phyloP scores from a whole-genome alignment of 192 early-diverging fungal genomes.

The Coemansia aciculifera region DNA sequence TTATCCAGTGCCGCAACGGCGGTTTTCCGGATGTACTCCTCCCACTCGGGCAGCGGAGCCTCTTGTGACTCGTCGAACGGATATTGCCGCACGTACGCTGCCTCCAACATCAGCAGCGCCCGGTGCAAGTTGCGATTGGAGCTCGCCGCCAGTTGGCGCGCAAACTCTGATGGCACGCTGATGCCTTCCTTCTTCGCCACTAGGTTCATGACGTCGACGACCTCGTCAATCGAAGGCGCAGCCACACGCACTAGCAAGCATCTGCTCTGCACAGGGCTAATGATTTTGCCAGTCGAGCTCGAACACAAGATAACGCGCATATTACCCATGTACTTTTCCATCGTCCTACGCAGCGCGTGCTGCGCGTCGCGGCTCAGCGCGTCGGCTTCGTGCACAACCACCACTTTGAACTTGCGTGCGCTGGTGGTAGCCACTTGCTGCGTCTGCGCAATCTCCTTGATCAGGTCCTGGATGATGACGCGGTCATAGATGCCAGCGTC shows the following conservation, averaged over 20 bases:
- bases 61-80: slow-evolving; percentile 57
- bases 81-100: slow-evolving; percentile 70
- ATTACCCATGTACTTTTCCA: slow-evolving; percentile 98
- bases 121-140: slow-evolving; percentile 82
- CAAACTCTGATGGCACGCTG: slow-evolving; percentile 62
- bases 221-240: slow-evolving; percentile 73
- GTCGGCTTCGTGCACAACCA: slow-evolving; percentile 95
- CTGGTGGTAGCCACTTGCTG: slow-evolving; percentile 83
- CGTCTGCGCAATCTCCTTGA: slow-evolving; percentile 97
- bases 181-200: slow-evolving; percentile 85
- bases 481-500: slow-evolving; percentile 96
- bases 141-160: slow-evolving; percentile 65
- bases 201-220: slow-evolving; percentile 66
- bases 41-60: slow-evolving; percentile 83
- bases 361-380: slow-evolving; percentile 87
- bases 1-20: slow-evolving; percentile 68
- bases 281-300: slow-evolving; percentile 87
- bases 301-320: slow-evolving; percentile 92
- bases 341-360: slow-evolving; percentile 94
- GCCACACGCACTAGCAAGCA: slow-evolving; percentile 89
- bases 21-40: slow-evolving; percentile 70
- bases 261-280: slow-evolving; percentile 86
- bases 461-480: slow-evolving; percentile 88
- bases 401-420: slow-evolving; percentile 87
- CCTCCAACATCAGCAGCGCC: slow-evolving; percentile 90